Evolutionary conservation across 2,329 filamentous ascomycete species (phyloP), one percentile per base, ranked within the genome.

Genomic region (Pseudofabraea citricarpa): DNA sequence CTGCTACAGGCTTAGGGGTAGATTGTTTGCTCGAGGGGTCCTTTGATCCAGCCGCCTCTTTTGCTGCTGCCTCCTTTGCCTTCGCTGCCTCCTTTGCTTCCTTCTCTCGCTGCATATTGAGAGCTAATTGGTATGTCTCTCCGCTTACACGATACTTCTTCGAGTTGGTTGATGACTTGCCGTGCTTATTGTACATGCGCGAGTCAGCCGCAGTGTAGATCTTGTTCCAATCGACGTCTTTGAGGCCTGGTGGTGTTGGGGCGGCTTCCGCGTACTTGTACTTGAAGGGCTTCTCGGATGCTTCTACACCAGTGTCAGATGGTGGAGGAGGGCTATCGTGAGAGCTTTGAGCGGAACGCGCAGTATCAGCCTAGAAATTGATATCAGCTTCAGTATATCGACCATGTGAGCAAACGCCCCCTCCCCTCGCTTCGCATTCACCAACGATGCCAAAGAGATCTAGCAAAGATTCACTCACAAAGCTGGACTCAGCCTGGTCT

Each of bases 181-280:
- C 47, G 36, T 56, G 40, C 22, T 51, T 49, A 22, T 61, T 60
- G 41, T 62, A 62, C 22, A 58, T 54, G 6, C 54, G 45, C 10
- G 56, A 59, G 39, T 62, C 59, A 19, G 59, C 59, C 12, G 55
- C 56, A 4, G 54, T 61, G 26, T 55, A 62, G 3, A 54, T 48
- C 35, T 58, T 57, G 32, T 61, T 60, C 59, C 59, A 62, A 10
- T 51, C 47, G 7, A 43, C 39, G 37, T 60, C 56, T 19, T 56
- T 52, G 22, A 59, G 52, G n/a, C 54, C 57, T 15, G 44, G 44
- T 5, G 59, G 59, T 18, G 56, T 58, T 7, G 59, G 59, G 18
- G 56, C 59, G 9, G 59, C 58, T 9, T 41, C 43, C 4, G 59
- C 57, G 36, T 62, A 48, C 5, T 53, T 52, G 38, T 62, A 60